These are phyloP conservation scores for Starmerella davenportii DNA, from an alignment of 805 yeast species.

Conservation along the genomic window DNA sequence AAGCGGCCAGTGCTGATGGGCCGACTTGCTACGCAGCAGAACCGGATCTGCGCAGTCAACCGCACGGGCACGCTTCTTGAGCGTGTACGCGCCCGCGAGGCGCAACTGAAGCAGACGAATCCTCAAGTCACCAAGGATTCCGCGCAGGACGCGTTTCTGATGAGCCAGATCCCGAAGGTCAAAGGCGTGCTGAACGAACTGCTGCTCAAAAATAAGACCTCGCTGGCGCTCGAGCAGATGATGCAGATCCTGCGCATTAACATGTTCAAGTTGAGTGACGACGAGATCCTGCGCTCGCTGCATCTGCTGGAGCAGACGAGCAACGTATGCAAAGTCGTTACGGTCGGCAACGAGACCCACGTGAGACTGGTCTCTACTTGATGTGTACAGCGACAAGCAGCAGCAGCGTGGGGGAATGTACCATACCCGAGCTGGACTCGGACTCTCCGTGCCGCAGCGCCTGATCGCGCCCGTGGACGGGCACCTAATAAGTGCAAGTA, in stretches of 20 bases:
- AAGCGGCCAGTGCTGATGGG: slow-evolving; percentile 4
- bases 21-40: not conserved
- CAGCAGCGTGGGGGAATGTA: not conserved
- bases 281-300: slow-evolving; percentile 16
- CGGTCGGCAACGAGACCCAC: slow-evolving; percentile 15
- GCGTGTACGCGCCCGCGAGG: slow-evolving; percentile 21
- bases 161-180: slow-evolving; percentile 17
- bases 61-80: slow-evolving; percentile 18
- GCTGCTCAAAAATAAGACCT: not conserved
- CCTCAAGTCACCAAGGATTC: slow-evolving; percentile 5
- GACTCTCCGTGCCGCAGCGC: not conserved
- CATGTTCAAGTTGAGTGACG: slow-evolving; percentile 15
- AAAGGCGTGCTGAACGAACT: slow-evolving; percentile 14
- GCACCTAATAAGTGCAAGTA: not conserved
- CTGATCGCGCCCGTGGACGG: not conserved
- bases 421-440: not conserved
- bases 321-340: slow-evolving; percentile 16
- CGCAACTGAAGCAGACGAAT: slow-evolving; percentile 4
- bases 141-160: slow-evolving; percentile 12
- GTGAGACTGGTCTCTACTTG: slow-evolving; percentile 9
- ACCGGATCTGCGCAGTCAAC: not conserved
- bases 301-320: slow-evolving; percentile 10
- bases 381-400: not conserved
- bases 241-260: slow-evolving; percentile 15
- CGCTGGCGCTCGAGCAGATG: slow-evolving; percentile 11